Evolutionary conservation across 2,329 filamentous ascomycete species (phyloP).

Genomic region (Alternaria metachromatica): DNA sequence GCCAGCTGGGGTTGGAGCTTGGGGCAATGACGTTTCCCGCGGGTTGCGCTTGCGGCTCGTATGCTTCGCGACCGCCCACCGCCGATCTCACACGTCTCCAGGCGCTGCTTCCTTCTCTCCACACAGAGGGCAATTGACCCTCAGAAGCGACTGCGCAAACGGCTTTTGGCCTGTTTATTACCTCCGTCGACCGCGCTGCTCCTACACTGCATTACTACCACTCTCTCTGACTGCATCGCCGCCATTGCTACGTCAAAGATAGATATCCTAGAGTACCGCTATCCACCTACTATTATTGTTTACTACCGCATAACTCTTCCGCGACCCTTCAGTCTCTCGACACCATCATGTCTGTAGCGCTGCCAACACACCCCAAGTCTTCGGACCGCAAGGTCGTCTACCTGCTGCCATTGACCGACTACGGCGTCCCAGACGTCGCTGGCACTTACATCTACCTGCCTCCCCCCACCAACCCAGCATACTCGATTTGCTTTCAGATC

Average conservation of each 20-base stretch:
- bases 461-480: constrained; percentile 72
- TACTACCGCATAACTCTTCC: constrained; percentile 20
- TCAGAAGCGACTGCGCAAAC: constrained; percentile 20
- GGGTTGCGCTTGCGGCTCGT: constrained; percentile 25
- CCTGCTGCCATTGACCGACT: constrained; percentile 87
- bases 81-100: constrained; percentile 29
- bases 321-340: constrained; percentile 7
- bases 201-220: constrained; percentile 11
- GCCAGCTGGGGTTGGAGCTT: constrained; percentile 16
- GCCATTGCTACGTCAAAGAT: constrained; percentile 4
- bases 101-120: constrained; percentile 22
- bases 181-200: constrained; percentile 5
- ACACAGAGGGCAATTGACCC: constrained; percentile 27
- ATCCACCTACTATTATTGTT: constrained; percentile 23
- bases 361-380: constrained; percentile 16
- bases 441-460: constrained; percentile 93
- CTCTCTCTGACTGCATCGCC: constrained; percentile 11
- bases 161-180: constrained; percentile 13
- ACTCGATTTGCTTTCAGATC: constrained; percentile 86
- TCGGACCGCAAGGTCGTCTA: constrained; percentile 65
- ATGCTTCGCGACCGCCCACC: constrained; percentile 28
- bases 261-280: constrained; percentile 9
- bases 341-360: constrained; percentile 33
- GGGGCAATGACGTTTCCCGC: constrained; percentile 32
- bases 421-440: constrained; percentile 87